phyloP scores from a whole-genome alignment of 768 basidiomycete genomes.

The Tephrocybe sp. region DNA sequence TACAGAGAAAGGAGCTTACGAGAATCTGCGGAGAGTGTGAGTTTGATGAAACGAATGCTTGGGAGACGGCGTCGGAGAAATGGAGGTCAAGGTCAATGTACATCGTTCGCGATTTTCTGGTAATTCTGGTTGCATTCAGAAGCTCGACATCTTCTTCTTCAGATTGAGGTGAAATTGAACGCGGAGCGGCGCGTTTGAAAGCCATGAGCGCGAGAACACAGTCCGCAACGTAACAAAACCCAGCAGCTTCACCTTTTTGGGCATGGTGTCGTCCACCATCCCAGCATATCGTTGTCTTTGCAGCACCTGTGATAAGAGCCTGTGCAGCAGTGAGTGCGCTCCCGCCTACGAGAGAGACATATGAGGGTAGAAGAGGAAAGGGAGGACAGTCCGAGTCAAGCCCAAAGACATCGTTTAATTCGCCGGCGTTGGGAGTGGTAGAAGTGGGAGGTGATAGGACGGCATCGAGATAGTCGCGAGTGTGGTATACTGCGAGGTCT shows the following conservation, averaged over 20 bases:
- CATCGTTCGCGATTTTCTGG: conserved; percentile 60
- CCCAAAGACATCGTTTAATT: conserved; percentile 34
- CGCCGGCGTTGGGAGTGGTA: conserved; percentile 8
- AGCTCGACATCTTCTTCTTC: no score
- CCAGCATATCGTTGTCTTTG: conserved; percentile 79
- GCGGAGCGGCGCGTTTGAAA: conserved; percentile 52
- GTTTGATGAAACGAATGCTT: conserved; percentile 57
- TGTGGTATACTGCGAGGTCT: conserved; percentile 69
- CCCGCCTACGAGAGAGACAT: conserved; percentile 72
- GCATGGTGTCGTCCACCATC: conserved; percentile 95
- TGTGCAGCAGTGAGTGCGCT: conserved; percentile 73
- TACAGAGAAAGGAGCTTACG: conserved; percentile 26
- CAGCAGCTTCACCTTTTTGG: conserved; percentile 71
- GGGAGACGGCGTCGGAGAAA: conserved; percentile 84
- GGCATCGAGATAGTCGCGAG: conserved; percentile 64
- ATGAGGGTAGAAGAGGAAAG: conserved; percentile 66
- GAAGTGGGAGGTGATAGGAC: conserved; percentile 31
- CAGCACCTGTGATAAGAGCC: conserved; percentile 45
- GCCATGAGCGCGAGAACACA: conserved; percentile 77
- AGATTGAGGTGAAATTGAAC: no score
- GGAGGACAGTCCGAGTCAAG: conserved; percentile 66
- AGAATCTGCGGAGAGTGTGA: conserved; percentile 40
- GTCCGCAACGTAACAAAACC: conserved; percentile 95
- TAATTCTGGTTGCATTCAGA: no score
- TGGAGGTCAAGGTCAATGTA: conserved; percentile 94